Evolutionary conservation across 768 basidiomycete genomes (phyloP).

Genomic region (Mycena albidolilacea): DNA sequence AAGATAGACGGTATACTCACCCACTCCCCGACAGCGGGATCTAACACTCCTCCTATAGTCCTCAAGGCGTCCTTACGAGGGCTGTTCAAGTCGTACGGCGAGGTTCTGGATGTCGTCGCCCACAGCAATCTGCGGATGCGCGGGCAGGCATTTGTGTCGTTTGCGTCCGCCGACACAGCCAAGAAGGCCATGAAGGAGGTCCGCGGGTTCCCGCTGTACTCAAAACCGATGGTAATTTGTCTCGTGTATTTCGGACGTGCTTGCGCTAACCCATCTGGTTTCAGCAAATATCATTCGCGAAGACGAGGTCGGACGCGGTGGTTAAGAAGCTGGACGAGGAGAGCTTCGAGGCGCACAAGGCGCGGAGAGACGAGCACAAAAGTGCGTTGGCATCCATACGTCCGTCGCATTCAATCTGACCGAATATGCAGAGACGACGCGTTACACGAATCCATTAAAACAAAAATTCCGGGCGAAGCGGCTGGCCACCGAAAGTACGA

Average conservation of each 20-base stretch:
- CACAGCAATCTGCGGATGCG: constrained; percentile 97
- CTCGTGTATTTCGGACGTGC: constrained; percentile 2
- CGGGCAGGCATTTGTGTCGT: constrained; percentile 98
- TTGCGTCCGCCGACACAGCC: constrained; percentile 86
- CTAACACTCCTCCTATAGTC: constrained; percentile 60
- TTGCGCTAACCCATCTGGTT: constrained; percentile 16
- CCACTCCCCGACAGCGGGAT: constrained; percentile 18
- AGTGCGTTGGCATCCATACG: constrained; percentile 64
- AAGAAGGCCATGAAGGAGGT: constrained; percentile 94
- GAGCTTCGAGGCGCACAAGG: constrained; percentile 83
- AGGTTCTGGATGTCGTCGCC: constrained; percentile 95
- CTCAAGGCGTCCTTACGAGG: constrained; percentile 90
- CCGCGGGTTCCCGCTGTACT: constrained; percentile 93
- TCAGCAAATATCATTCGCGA: constrained; percentile 96
- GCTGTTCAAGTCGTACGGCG: constrained; percentile 94
- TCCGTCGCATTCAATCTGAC: constrained; percentile 23
- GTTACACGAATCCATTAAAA: constrained; percentile 92
- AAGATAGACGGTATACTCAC: constrained; percentile 75
- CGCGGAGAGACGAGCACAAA: constrained; percentile 83
- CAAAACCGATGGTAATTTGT: constrained; percentile 90
- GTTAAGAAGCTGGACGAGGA: constrained; percentile 81
- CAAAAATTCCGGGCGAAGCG: constrained; percentile 88
- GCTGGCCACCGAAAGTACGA: constrained; percentile 83
- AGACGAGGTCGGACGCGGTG: constrained; percentile 90
- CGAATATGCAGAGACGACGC: constrained; percentile 71